Evolutionary conservation across 2,329 filamentous ascomycete genomes (phyloP).

Genomic region (Fusarium sp.): DNA sequence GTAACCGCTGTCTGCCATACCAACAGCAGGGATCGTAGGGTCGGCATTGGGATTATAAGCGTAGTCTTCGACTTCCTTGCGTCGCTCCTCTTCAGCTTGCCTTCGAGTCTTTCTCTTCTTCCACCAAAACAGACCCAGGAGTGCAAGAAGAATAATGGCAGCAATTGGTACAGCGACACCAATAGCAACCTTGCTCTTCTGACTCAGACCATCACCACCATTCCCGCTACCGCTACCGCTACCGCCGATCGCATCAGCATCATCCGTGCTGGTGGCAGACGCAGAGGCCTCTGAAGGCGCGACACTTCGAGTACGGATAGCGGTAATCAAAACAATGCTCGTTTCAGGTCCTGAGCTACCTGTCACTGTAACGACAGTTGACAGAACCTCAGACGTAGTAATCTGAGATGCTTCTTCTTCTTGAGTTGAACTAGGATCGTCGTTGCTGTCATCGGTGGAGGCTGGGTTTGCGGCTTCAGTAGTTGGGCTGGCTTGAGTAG

Average conservation of each 20-base stretch:
- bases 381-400: constrained; percentile 28
- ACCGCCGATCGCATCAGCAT: constrained; percentile 48
- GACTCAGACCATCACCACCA: constrained; percentile 63
- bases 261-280: constrained; percentile 44
- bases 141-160: constrained; percentile 82
- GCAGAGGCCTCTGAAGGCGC: constrained; percentile 27
- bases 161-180: constrained; percentile 95
- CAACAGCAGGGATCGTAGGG: constrained; percentile 74
- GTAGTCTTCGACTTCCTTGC: constrained; percentile 98
- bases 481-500: constrained; percentile 27
- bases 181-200: constrained; percentile 83
- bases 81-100: constrained; percentile 85
- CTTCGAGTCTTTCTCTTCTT: constrained; percentile 87
- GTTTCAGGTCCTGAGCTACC: constrained; percentile 40
- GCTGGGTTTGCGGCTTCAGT: constrained; percentile 22
- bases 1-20: constrained; percentile 65
- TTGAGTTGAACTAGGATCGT: constrained; percentile 25
- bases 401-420: constrained; percentile 25
- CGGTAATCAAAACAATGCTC: constrained; percentile 46
- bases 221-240: constrained; percentile 22
- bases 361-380: constrained; percentile 45
- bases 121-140: constrained; percentile 86
- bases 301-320: constrained; percentile 39
- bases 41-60: constrained; percentile 98
- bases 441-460: constrained; percentile 24